A percentile compares a stretch with the other conserved stretches of the same genome.
Conservation (phyloP, 2,329 filamentous ascomycete species). For the Plectosphaerella plurivora region DNA sequence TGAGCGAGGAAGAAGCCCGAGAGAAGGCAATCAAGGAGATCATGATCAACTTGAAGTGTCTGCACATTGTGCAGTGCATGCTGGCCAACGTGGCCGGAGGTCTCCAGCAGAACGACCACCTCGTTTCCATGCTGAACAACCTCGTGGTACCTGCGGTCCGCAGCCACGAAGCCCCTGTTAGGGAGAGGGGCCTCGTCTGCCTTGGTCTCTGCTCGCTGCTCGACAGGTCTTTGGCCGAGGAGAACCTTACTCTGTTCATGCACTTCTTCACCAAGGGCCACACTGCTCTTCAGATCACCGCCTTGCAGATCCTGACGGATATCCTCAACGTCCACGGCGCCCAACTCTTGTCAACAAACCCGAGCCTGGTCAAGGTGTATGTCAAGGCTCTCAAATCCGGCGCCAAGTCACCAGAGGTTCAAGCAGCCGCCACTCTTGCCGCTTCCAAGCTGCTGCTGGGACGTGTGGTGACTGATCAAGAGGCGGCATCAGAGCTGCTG, state of each 20-base stretch:
- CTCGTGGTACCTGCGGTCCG: constrained; percentile 92
- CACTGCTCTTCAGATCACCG: constrained; percentile 81
- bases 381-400: constrained; percentile 73
- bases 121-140: constrained; percentile 98
- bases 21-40: constrained; percentile 83
- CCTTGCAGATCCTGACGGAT: constrained; percentile 87
- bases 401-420: constrained; percentile 66
- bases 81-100: constrained; percentile 86
- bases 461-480: constrained; percentile 66
- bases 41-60: constrained; percentile 96
- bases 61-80: constrained; percentile 97
- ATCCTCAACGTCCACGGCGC: constrained; percentile 86
- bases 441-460: constrained; percentile 84
- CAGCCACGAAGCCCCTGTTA: constrained; percentile 86
- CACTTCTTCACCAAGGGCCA: constrained; percentile 95
- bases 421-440: constrained; percentile 75
- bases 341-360: constrained; percentile 64
- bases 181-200: constrained; percentile 85
- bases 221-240: constrained; percentile 84
- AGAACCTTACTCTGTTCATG: constrained; percentile 89
- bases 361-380: constrained; percentile 79
- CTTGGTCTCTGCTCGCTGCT: constrained; percentile 87
- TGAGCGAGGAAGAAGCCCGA: constrained; percentile 61
- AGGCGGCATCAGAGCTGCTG: constrained; percentile 68
- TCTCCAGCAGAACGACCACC: constrained; percentile 80